These are phyloP conservation scores for Metrosideros polymorpha DNA, from an alignment of 441 rosid genomes.

Conservation along the genomic window DNA sequence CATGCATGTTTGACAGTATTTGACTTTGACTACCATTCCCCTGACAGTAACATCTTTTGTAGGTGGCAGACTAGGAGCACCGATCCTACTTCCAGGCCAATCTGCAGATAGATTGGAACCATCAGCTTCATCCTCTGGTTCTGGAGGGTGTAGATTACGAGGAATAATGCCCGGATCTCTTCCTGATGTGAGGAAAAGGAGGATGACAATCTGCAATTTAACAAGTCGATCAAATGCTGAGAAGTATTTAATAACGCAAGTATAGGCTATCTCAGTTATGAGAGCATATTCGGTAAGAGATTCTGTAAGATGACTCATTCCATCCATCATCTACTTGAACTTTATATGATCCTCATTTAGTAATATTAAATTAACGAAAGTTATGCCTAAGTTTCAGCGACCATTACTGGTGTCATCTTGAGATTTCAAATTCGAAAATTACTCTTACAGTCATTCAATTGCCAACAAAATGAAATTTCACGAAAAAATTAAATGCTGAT, in stretches of 20 bases:
- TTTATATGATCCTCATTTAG: not conserved
- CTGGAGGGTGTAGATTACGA: constrained; percentile 51
- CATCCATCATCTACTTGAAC: not conserved
- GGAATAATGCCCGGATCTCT: constrained; percentile 88
- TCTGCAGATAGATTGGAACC: constrained; percentile 30
- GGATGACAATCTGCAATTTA: constrained; percentile 38
- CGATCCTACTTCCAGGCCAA: constrained; percentile 33
- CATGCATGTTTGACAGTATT: constrained; percentile 75
- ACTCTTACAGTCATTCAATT: not conserved
- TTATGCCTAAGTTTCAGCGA: not conserved
- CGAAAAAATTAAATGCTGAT: not conserved
- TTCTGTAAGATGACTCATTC: not conserved
- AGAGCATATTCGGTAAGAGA: not conserved
- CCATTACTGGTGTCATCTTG: not conserved
- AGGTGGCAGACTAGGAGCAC: constrained; percentile 34
- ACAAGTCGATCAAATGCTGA: constrained; percentile 1
- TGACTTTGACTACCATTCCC: constrained; percentile 53
- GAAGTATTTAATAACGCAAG: not conserved
- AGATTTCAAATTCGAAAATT: not conserved
- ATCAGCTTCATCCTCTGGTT: constrained; percentile 34
- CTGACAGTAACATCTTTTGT: constrained; percentile 54
- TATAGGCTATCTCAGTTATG: not conserved
- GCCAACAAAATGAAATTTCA: not conserved
- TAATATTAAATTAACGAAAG: not conserved
- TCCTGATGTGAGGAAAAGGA: constrained; percentile 68